phyloP scores from a whole-genome alignment of 768 basidiomycete genomes.

The Ramaria sp. region DNA sequence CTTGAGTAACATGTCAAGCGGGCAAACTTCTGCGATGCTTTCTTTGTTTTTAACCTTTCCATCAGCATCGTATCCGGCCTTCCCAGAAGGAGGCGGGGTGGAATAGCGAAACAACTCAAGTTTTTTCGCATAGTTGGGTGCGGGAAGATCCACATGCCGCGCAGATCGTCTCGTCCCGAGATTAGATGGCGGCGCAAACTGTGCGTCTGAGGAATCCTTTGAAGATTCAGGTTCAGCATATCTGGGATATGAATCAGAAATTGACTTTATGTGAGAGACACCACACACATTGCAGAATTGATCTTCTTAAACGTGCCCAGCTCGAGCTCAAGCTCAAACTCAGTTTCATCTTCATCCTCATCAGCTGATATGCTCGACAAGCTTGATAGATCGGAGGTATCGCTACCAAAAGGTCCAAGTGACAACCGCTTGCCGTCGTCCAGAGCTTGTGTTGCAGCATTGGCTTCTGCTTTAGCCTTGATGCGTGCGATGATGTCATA shows the following conservation, averaged over 20 bases:
- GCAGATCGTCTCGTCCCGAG: slow-evolving; percentile 3
- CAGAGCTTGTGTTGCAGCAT: background rate
- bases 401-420: background rate
- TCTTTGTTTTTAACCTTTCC: background rate
- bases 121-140: slow-evolving; percentile 2
- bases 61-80: background rate
- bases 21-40: background rate
- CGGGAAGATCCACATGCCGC: background rate
- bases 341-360: background rate
- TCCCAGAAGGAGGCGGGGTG: background rate
- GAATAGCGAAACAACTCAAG: background rate
- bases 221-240: background rate
- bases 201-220: too few species aligned
- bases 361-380: background rate
- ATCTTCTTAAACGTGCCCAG: background rate
- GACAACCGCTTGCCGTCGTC: background rate
- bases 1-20: slow-evolving; percentile 5
- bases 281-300: background rate
- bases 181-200: background rate
- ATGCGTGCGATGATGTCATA: slow-evolving; percentile 1
- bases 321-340: background rate
- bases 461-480: slow-evolving; percentile 3
- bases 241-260: background rate
- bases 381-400: slow-evolving; percentile 1
- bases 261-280: background rate